phyloP scores from a whole-genome alignment of 2,329 filamentous ascomycete genomes.

The Trichophyton schoenleinii region DNA sequence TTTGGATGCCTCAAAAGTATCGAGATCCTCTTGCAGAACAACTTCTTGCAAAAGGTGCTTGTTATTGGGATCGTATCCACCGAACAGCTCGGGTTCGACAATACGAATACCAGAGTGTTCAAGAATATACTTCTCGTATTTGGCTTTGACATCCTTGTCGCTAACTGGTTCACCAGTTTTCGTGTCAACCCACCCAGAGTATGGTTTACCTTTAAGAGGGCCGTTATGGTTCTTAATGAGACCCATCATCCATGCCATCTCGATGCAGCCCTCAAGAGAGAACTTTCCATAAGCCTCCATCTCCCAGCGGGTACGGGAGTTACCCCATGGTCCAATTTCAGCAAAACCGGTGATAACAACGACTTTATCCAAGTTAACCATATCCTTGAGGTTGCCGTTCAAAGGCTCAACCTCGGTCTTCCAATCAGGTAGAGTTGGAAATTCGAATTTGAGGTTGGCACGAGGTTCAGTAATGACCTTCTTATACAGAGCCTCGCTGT shows the following conservation, averaged over 20 bases:
- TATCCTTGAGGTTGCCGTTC: constrained; percentile 79
- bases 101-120: constrained; percentile 95
- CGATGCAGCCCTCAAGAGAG: constrained; percentile 91
- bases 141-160: constrained; percentile 93
- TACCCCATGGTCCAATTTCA: constrained; percentile 95
- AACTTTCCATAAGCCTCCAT: constrained; percentile 97
- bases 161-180: constrained; percentile 93
- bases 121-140: constrained; percentile 93
- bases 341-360: constrained; percentile 95
- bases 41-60: constrained; percentile 98
- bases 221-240: constrained; percentile 98
- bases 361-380: constrained; percentile 97
- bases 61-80: constrained; percentile 94
- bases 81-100: constrained; percentile 93
- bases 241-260: constrained; percentile 99
- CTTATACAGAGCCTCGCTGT: constrained; percentile 85
- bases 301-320: constrained; percentile 95
- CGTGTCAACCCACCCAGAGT: constrained; percentile 88
- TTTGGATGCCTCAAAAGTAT: constrained; percentile 93
- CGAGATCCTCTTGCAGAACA: constrained; percentile 90
- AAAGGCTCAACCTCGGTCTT: constrained; percentile 79
- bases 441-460: constrained; percentile 96
- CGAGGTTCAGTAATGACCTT: constrained; percentile 86
- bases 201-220: constrained; percentile 85
- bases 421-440: constrained; percentile 84